Percentiles rank a stretch among this genome's conserved stretches.
Conservation (phyloP, 208 protist species). For the Leishmania aethiopica region DNA sequence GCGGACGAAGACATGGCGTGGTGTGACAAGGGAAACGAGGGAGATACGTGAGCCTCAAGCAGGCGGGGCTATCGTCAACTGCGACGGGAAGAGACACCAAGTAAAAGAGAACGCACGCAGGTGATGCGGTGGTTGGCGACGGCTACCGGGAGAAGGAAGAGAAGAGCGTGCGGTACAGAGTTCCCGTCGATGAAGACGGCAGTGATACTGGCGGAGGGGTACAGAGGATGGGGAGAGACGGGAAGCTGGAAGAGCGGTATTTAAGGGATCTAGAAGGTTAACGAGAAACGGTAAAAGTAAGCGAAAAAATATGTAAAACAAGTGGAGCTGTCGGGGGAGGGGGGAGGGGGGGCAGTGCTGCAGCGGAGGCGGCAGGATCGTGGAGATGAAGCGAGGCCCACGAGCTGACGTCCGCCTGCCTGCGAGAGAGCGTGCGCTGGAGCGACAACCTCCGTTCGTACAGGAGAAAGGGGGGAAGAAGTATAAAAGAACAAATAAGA, state of each 20-base stretch:
- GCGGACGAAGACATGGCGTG: constrained; percentile 7
- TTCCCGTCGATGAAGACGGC: background rate
- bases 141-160: background rate
- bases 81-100: background rate
- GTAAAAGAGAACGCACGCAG: background rate
- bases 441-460: background rate
- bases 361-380: background rate
- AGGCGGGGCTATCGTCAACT: background rate
- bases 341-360: too few relatives aligned
- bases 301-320: background rate
- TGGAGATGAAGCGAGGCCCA: background rate
- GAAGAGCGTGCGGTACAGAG: background rate
- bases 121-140: background rate
- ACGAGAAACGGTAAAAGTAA: background rate
- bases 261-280: background rate
- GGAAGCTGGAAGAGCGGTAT: background rate
- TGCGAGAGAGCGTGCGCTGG: background rate
- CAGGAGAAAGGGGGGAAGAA: background rate
- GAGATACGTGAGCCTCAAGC: background rate
- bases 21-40: background rate
- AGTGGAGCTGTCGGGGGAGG: background rate
- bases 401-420: background rate
- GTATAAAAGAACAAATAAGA: background rate
- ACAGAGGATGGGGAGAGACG: background rate
- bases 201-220: background rate